Base-by-base conservation (phyloP, 148 eudicot species). In the Pouteria glomerata region DNA sequence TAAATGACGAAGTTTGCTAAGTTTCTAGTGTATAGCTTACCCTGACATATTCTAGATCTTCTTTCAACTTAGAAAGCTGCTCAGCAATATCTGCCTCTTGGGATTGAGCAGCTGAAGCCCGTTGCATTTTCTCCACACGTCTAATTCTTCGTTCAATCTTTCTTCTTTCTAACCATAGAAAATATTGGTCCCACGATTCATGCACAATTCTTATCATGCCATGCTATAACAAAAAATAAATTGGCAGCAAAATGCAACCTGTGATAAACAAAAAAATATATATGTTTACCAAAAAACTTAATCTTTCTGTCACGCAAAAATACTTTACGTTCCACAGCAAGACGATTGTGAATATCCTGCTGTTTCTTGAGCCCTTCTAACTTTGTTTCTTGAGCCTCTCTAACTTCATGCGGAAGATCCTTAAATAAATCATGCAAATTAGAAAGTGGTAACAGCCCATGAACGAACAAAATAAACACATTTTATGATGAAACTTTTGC, bases 1-100 rank as follows among this genome's bases (percentile, higher is more conserved):
- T 21, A 31, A 44, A 73, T 1, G 13, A 31, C 30, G 13, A 57
- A 34, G 66, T 65, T 44, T 3, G 35, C 14, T 10, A 56, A 33
- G 11, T 60, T 53, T 61, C 15, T 51, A 3, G 59, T 27, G 44
- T 44, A 57, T 58, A 77, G 74, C 85, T 85, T 85, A 95, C 98
- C 90, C 86, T 73, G 72, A 95, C 96, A 82, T 95, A 95, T 83
- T 95, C 99, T 78, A 95, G 90, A 82, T 95, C 99, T 78, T 95
- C 93, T 77, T 95, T 89, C 78, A 91, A 69, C 76, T 77, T 82
- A 63, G 83, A 74, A 59, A 95, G 90, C 81, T 91, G 88, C 33
- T 79, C 90, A 27, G 80, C 68, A 81, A 81, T 74, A 52, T 84
- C 86, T 58, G 83, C 80, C 81, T 95, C 97, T 71, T 88, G 90